Evolutionary conservation across 495 filamentous ascomycete species (phyloP).

Genomic region (Lasiosphaeria hispida): DNA sequence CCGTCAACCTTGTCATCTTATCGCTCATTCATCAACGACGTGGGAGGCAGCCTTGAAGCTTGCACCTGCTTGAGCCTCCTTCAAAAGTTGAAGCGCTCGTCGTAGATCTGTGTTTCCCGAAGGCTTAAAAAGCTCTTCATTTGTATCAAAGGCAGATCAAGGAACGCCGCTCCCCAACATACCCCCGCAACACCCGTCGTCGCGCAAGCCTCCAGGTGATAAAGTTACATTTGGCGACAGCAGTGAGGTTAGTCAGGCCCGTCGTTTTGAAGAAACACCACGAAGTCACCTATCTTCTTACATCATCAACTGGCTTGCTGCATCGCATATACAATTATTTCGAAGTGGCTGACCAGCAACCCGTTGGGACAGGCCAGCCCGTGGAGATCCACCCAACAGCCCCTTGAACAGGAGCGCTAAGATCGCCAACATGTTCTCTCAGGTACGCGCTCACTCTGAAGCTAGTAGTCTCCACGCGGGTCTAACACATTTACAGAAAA

Average conservation of each 20-base stretch:
- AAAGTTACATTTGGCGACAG: neutral
- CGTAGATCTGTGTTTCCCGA: too few relatives aligned
- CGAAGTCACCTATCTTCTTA: neutral
- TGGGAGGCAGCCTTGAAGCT: neutral
- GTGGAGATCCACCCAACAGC: neutral
- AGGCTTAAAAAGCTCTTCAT: too few relatives aligned
- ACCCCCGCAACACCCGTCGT: too few relatives aligned
- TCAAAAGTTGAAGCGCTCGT: neutral
- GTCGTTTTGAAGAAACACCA: too few relatives aligned
- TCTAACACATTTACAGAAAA: constrained; percentile 58
- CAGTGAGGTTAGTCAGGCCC: neutral
- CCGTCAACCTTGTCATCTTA: constrained; percentile 22
- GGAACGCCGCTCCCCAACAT: too few relatives aligned
- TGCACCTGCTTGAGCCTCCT: constrained; percentile 1
- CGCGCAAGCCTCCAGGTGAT: neutral
- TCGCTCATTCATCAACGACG: constrained; percentile 5
- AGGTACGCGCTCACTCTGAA: constrained; percentile 26
- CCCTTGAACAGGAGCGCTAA: neutral
- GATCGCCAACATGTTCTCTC: constrained; percentile 39
- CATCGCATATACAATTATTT: neutral
- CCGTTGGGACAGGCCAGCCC: neutral
- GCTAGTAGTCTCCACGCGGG: neutral
- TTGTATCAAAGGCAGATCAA: too few relatives aligned
- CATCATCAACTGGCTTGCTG: too few relatives aligned
- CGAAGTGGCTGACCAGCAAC: too few relatives aligned